Base-by-base conservation (phyloP, 1,139 yeast species). In the Wickerhamiella infanticola region DNA sequence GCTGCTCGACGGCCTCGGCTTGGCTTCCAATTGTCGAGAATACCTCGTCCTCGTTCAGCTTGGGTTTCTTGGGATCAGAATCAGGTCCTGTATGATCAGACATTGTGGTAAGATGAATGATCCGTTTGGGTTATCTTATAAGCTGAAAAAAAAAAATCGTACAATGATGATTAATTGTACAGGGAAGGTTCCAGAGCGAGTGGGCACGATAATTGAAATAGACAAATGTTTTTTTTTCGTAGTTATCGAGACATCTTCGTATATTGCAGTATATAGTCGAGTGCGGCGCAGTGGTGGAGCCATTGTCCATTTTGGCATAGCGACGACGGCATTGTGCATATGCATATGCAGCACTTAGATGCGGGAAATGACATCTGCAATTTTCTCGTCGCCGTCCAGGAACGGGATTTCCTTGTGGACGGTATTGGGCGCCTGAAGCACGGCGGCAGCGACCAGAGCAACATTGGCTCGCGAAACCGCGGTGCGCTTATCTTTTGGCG, bases 1-100 rank as follows among this genome's bases (percentile, higher is more conserved):
- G 35, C 18, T 24, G 24, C 4, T 39, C 25, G 24, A 9, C 23
- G 8, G 49, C 51, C 26, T 54, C 53, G n/a, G 50, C 57, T 40
- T 54, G 57, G 39, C 53, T 48, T 27, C 55, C 58, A 11, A 54
- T 55, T 9, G 54, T 47, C 11, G 53, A 53, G 41, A 54, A 54
- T 44, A 53, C 47, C 23, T 52, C 46, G 29, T 51, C 53, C 9
- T 39, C 25, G 11, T 41, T 39, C 7, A 44, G 24, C 40, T 47
- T 47, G 13, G 37, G 48, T 29, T 45, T 43, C 33, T 51, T 53
- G 24, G 41, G 45, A 25, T 47, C 48, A 3, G 50, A 47, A 18
- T 45, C 47, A 38, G 39, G 24, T 3, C 24, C 33, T 25, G 29
- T 9, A 11, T 23, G 42, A 6, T 25, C 43, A 7, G 26, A 44